Conservation (phyloP, 176 grass and related monocot genomes). For the Melocanna baccifera region DNA sequence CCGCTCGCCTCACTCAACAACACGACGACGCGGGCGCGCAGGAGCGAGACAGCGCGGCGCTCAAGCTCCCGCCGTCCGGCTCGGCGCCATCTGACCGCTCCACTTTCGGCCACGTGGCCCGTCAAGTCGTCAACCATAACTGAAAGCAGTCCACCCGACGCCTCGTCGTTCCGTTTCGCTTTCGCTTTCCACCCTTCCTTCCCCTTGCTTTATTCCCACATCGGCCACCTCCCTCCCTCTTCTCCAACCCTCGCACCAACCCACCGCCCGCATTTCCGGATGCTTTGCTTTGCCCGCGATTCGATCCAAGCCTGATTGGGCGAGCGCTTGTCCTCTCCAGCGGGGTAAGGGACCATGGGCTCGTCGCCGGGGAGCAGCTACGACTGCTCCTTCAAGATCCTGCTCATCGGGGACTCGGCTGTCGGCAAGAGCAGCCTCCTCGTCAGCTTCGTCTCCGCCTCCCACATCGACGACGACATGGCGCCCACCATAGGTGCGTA, state of each 20-base stretch:
- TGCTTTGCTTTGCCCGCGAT: conserved; percentile 5
- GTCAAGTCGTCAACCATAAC: conserved; percentile 12
- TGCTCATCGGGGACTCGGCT: conserved; percentile 86
- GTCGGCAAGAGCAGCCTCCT: conserved; percentile 98
- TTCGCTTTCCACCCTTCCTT: conserved; percentile 7
- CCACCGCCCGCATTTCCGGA: conserved; percentile 22
- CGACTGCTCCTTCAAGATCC: conserved; percentile 91
- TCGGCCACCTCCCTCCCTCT: neutral
- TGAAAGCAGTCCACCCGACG: conserved; percentile 20
- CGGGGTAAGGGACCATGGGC: conserved; percentile 21
- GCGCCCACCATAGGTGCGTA: conserved; percentile 80
- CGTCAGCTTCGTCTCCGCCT: conserved; percentile 74
- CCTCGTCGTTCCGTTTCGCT: conserved; percentile 9
- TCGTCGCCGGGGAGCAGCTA: conserved; percentile 41
- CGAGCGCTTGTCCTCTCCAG: neutral
- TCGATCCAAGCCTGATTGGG: neutral
- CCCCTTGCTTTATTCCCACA: neutral
- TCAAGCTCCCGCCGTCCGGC: neutral
- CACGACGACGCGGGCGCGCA: neutral
- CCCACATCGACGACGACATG: conserved; percentile 54
- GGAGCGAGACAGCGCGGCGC: neutral
- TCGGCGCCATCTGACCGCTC: neutral
- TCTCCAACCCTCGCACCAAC: conserved; percentile 28
- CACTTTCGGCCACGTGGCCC: neutral
- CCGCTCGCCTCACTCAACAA: too few species aligned